Evolutionary conservation across 2,329 filamentous ascomycete genomes (phyloP).

Genomic region (Pseudocercospora fuligena): DNA sequence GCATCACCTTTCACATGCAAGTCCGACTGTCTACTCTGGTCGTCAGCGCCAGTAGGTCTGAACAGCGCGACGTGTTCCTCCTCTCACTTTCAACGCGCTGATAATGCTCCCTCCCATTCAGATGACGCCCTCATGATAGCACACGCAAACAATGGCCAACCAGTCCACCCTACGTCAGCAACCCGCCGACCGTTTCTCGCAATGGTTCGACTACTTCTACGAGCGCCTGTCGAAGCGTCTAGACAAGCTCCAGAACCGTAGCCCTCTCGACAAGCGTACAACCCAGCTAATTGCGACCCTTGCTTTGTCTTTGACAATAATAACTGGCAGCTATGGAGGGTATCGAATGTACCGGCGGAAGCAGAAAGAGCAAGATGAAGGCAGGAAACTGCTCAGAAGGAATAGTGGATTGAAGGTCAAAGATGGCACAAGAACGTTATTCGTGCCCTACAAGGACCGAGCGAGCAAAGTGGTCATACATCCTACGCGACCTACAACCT

Average conservation of each 20-base stretch:
- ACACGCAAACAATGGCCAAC: conserved; percentile 67
- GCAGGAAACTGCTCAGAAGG: conserved; percentile 77
- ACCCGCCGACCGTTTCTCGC: conserved; percentile 39
- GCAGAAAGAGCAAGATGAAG: conserved; percentile 79
- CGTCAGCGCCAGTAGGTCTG: neutral
- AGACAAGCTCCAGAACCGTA: conserved; percentile 53
- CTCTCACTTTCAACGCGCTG: neutral
- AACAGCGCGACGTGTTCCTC: neutral
- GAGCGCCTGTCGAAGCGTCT: conserved; percentile 54
- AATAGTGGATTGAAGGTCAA: conserved; percentile 94
- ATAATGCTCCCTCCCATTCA: neutral
- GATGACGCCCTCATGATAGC: neutral
- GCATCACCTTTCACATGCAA: conserved; percentile 8
- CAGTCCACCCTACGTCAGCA: conserved; percentile 75
- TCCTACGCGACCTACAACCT: conserved; percentile 88
- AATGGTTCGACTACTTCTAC: conserved; percentile 42
- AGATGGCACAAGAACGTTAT: conserved; percentile 92
- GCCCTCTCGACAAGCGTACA: conserved; percentile 68
- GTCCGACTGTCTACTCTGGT: neutral
- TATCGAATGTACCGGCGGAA: conserved; percentile 75
- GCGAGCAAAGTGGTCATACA: conserved; percentile 91
- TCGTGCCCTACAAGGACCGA: conserved; percentile 85
- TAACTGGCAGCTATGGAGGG: conserved; percentile 78
- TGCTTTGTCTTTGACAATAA: conserved; percentile 75
- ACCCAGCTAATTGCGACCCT: conserved; percentile 78